These are phyloP conservation scores for Lactifluus rugatus DNA, from an alignment of 768 basidiomycete species.

Conservation along the genomic window DNA sequence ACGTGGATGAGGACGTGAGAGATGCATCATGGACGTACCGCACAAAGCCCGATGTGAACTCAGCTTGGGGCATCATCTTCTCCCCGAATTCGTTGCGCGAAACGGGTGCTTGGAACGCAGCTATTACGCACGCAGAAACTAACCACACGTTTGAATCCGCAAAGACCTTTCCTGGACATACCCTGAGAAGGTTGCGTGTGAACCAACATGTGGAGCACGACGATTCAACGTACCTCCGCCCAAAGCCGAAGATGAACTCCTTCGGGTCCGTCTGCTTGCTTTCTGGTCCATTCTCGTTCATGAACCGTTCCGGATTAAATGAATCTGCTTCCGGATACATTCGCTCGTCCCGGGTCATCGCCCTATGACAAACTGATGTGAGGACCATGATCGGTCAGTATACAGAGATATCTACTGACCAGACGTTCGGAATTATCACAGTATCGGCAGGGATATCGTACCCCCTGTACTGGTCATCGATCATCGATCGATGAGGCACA, in stretches of 20 bases:
- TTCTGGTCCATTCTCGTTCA: constrained; percentile 3
- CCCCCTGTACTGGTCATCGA: constrained; percentile 17
- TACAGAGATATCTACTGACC: constrained; percentile 5
- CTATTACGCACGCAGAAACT: constrained; percentile 12
- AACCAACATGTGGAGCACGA: neutral
- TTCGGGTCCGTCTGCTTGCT: constrained; percentile 11
- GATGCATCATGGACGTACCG: constrained; percentile 2
- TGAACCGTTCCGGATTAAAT: constrained; percentile 19
- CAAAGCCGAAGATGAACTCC: constrained; percentile 19
- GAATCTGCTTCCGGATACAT: constrained; percentile 9
- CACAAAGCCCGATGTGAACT: constrained; percentile 19
- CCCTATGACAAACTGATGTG: constrained; percentile 10
- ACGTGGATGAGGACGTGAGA: neutral
- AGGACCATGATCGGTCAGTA: neutral
- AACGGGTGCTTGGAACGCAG: constrained; percentile 13
- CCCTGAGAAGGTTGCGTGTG: neutral
- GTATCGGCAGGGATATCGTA: constrained; percentile 19
- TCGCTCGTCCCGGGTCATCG: constrained; percentile 18
- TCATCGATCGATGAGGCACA: constrained; percentile 19
- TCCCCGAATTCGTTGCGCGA: constrained; percentile 13
- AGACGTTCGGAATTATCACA: constrained; percentile 19
- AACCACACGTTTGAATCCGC: constrained; percentile 20
- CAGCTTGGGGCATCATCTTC: constrained; percentile 3
- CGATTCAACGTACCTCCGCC: constrained; percentile 12
- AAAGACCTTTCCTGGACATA: constrained; percentile 19